Evolutionary conservation across 2,329 filamentous ascomycete species (phyloP).

Genomic region (Pseudophaeomoniella oleicola): DNA sequence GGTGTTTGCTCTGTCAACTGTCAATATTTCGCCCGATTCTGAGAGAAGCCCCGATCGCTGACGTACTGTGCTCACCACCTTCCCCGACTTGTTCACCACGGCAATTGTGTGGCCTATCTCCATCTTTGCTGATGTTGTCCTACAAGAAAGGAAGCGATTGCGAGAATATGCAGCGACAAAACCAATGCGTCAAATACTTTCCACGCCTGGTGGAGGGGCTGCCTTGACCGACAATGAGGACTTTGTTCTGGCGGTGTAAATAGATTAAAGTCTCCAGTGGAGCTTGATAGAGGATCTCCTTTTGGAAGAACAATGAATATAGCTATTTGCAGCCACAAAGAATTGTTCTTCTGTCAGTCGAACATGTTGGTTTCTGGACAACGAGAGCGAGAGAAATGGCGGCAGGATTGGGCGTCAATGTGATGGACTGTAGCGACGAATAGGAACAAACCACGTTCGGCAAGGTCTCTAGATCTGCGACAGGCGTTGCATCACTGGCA

Average conservation of each 20-base stretch:
- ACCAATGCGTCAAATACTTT: no score
- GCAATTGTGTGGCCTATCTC: conserved; percentile 59
- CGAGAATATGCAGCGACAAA: background rate
- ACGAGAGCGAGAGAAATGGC: background rate
- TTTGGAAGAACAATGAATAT: background rate
- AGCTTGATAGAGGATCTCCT: background rate
- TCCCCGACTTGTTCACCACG: conserved; percentile 81
- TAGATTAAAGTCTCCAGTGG: no score
- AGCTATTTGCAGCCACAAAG: background rate
- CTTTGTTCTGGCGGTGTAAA: background rate
- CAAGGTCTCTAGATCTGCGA: background rate
- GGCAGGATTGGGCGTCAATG: background rate
- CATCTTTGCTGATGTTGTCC: conserved; percentile 5
- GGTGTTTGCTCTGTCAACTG: conserved; percentile 79
- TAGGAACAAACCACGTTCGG: background rate
- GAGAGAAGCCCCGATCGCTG: no score
- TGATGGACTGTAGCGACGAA: background rate
- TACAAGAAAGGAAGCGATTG: background rate
- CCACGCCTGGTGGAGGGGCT: background rate
- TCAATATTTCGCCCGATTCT: no score
- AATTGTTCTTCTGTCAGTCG: no score
- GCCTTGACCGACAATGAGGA: no score
- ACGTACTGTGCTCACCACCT: conserved; percentile 76
- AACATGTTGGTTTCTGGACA: background rate
- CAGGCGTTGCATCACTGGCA: background rate